Conservation (phyloP, 345 rosid genomes). For the Acer campestre region DNA sequence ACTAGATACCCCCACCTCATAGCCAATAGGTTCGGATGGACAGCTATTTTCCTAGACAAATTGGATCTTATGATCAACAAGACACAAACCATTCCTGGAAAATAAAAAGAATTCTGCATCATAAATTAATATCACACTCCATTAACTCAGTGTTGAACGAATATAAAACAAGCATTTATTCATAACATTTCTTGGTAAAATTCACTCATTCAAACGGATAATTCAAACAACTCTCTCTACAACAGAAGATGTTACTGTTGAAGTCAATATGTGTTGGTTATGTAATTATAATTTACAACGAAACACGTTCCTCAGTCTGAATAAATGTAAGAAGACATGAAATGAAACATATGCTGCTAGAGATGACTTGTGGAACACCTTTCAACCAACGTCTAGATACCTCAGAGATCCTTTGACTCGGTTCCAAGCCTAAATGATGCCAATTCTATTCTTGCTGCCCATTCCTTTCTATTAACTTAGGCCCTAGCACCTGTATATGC, state of each 20-base stretch:
- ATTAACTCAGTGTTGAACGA: not conserved
- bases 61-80: constrained; percentile 1
- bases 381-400: not conserved
- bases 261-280: not conserved
- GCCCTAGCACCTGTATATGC: constrained; percentile 6
- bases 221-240: not conserved
- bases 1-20: not conserved
- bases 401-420: not conserved
- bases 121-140: not conserved
- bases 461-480: not conserved
- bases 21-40: not conserved
- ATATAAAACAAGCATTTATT: not conserved
- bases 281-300: constrained; percentile 2
- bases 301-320: too few species aligned
- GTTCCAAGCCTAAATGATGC: not conserved
- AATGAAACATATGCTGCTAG: constrained; percentile 3
- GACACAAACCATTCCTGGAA: not conserved
- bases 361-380: not conserved
- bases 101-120: not conserved
- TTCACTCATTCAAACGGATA: not conserved
- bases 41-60: not conserved
- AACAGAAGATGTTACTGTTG: not conserved
- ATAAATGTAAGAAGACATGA: constrained; percentile 9
- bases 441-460: not conserved
- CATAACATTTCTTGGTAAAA: not conserved